These are phyloP conservation scores for Paramecium biaurelia DNA, from an alignment of 73 alveolate species.

Conservation along the genomic window DNA sequence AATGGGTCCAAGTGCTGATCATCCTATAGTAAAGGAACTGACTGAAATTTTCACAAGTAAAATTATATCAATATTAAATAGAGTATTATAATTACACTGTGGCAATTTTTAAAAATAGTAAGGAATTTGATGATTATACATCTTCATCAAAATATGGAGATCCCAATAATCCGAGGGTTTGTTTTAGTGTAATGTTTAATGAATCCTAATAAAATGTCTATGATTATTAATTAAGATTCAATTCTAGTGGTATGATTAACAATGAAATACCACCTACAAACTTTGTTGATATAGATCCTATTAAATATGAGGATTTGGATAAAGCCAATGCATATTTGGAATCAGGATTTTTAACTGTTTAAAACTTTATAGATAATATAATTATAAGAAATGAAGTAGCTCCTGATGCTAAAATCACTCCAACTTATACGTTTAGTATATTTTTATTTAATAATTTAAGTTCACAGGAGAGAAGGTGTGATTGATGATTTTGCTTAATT, in stretches of 20 bases:
- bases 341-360: constrained; percentile 15
- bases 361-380: constrained; percentile 49
- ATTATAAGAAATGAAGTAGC: background rate
- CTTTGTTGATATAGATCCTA: background rate
- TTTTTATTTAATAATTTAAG: background rate
- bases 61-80: background rate
- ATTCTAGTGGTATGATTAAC: background rate
- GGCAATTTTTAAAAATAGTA: background rate
- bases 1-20: constrained; percentile 13
- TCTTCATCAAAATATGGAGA: background rate
- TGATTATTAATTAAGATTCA: constrained; percentile 24
- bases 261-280: background rate
- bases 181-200: constrained; percentile 1
- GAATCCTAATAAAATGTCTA: background rate
- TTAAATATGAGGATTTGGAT: background rate
- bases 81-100: background rate
- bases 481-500: constrained; percentile 46
- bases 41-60: background rate
- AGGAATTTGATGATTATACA: background rate
- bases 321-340: background rate
- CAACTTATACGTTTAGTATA: background rate
- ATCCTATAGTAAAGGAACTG: background rate
- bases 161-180: background rate
- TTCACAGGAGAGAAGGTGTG: constrained; percentile 46
- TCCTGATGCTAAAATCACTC: background rate